A percentile compares a stretch with the other conserved stretches of the same genome.
Conservation (phyloP, 768 basidiomycete genomes). For the Lentinula aciculospora region DNA sequence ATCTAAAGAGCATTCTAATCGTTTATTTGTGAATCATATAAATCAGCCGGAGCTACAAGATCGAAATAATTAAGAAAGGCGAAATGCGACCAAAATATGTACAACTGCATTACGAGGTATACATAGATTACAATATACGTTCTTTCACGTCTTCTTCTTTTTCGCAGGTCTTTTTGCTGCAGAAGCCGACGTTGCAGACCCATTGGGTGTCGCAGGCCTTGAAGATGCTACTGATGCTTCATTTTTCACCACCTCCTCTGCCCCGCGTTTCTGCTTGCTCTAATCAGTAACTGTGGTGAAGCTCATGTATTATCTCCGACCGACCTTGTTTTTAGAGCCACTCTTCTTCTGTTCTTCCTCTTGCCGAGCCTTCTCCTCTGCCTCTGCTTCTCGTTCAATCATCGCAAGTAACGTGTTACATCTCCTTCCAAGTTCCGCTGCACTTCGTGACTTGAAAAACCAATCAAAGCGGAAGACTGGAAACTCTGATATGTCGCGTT, state of each 20-base stretch:
- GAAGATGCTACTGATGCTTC: conserved; percentile 22
- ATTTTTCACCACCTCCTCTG: conserved; percentile 61
- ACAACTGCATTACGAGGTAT: not conserved
- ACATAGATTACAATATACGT: not conserved
- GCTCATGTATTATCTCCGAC: conserved; percentile 10
- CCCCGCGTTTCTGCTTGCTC: conserved; percentile 54
- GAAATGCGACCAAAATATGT: not conserved
- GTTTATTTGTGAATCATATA: too few relatives aligned
- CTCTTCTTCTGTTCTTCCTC: conserved; percentile 63
- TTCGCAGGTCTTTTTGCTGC: conserved; percentile 53
- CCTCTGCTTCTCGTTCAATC: conserved; percentile 90
- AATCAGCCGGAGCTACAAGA: too few relatives aligned
- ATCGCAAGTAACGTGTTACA: conserved; percentile 85
- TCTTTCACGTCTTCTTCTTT: conserved; percentile 58
- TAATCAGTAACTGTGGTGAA: not conserved
- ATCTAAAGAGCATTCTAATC: too few relatives aligned
- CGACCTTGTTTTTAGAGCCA: conserved; percentile 56
- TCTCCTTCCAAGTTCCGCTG: conserved; percentile 81
- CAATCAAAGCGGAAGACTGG: conserved; percentile 97
- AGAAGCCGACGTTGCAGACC: conserved; percentile 31
- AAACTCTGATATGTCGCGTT: conserved; percentile 94
- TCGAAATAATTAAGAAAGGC: too few relatives aligned
- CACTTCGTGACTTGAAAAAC: conserved; percentile 94
- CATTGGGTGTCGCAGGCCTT: conserved; percentile 56
- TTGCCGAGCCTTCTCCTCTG: conserved; percentile 21